Evolutionary conservation across 345 rosid genomes (phyloP).

Genomic region (Cardiospermum halicacabum): DNA sequence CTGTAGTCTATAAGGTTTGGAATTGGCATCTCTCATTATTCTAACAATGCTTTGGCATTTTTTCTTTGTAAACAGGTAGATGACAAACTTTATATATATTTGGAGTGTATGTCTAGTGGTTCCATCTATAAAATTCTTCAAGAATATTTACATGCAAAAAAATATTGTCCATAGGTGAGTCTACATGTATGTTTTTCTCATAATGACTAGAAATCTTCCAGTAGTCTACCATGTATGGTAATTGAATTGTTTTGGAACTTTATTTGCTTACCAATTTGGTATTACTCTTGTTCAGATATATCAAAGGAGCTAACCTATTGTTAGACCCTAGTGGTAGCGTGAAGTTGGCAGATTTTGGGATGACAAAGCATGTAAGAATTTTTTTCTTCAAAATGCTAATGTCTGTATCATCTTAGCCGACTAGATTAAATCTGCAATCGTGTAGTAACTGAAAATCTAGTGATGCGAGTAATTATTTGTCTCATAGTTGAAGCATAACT

Average conservation of each 20-base stretch:
- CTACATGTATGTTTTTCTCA: not conserved
- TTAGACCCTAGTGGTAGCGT: slow-evolving; percentile 77
- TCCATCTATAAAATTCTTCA: slow-evolving; percentile 81
- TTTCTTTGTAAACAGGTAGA: slow-evolving; percentile 47
- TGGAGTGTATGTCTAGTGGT: slow-evolving; percentile 83
- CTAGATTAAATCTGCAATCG: not conserved
- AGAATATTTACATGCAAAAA: slow-evolving; percentile 67
- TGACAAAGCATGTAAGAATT: slow-evolving; percentile 70
- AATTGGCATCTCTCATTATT: slow-evolving; percentile 6
- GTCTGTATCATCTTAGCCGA: not conserved
- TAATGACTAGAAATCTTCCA: not conserved
- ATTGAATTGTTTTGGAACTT: not conserved
- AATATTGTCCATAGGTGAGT: slow-evolving; percentile 68
- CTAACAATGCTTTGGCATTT: not conserved
- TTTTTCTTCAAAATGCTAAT: slow-evolving; percentile 1
- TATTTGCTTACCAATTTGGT: slow-evolving; percentile 7
- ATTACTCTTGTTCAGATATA: slow-evolving; percentile 47
- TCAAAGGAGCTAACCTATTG: slow-evolving; percentile 84
- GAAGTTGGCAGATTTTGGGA: slow-evolving; percentile 75
- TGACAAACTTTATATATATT: slow-evolving; percentile 68
- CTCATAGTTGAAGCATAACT: slow-evolving; percentile 2
- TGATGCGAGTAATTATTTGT: not conserved
- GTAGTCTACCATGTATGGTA: not conserved
- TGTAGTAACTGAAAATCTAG: not conserved
- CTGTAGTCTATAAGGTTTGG: not conserved